A percentile compares a stretch with the other conserved stretches of the same genome.
These are phyloP conservation scores for Camelina neglecta DNA, from an alignment of 345 rosid genomes.

Conservation along the genomic window DNA sequence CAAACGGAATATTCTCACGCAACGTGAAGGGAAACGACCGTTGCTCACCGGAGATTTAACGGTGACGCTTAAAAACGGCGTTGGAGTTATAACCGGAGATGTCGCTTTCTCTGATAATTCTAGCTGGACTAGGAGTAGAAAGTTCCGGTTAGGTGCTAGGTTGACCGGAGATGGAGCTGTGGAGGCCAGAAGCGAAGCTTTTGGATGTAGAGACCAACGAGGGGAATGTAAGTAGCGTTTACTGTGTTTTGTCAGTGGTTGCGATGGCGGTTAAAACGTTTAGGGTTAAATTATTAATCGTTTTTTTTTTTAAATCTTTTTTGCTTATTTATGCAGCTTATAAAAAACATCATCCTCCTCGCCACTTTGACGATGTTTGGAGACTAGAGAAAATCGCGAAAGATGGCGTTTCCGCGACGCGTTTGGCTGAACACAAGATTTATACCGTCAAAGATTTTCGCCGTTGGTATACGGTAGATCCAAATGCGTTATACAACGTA, in stretches of 20 bases:
- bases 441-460: conserved; percentile 53
- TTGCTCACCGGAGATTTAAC: conserved; percentile 65
- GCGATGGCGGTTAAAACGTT: conserved; percentile 20
- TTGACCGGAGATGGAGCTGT: conserved; percentile 47
- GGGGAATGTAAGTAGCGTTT: conserved; percentile 73
- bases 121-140: conserved; percentile 76
- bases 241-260: conserved; percentile 11
- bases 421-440: conserved; percentile 45
- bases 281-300: conserved; percentile 1
- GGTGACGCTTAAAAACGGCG: conserved; percentile 54
- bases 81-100: conserved; percentile 47
- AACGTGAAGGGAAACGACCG: conserved; percentile 75
- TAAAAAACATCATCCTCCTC: conserved; percentile 79
- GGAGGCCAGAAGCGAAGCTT: conserved; percentile 73
- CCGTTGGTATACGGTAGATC: conserved; percentile 35
- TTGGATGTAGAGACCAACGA: conserved; percentile 78
- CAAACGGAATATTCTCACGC: conserved; percentile 50
- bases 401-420: conserved; percentile 53
- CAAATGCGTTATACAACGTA: conserved; percentile 50
- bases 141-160: conserved; percentile 76
- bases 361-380: conserved; percentile 69
- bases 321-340: conserved; percentile 52
- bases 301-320: neutral
- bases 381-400: conserved; percentile 73
- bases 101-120: conserved; percentile 76